phyloP scores from a whole-genome alignment of 192 early-diverging fungal species.

The Coemansia sp. region DNA sequence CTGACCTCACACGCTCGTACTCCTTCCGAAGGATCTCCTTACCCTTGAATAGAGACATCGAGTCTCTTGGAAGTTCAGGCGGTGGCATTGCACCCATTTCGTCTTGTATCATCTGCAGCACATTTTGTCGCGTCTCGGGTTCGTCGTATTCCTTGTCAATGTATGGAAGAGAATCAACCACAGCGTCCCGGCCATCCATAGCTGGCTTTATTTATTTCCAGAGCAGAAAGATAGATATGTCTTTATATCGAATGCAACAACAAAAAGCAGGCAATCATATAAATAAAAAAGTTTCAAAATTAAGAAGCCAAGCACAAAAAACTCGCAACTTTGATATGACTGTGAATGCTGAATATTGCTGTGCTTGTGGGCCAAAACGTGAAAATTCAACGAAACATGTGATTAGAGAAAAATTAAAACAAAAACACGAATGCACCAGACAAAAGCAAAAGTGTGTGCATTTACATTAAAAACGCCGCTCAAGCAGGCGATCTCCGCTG shows the following conservation, averaged over 20 bases:
- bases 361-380: background rate
- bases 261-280: background rate
- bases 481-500: constrained; percentile 27
- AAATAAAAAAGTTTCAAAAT: background rate
- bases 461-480: background rate
- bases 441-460: background rate
- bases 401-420: constrained; percentile 5
- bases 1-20: constrained; percentile 42
- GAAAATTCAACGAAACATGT: background rate
- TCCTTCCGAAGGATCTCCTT: constrained; percentile 41
- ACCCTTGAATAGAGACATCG: constrained; percentile 30
- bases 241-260: background rate
- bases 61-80: constrained; percentile 28
- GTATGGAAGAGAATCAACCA: constrained; percentile 40
- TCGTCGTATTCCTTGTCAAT: constrained; percentile 54
- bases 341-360: too few species aligned
- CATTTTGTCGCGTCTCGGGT: constrained; percentile 19
- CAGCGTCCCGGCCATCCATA: background rate
- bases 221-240: background rate
- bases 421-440: background rate
- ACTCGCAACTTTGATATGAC: too few species aligned
- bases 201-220: background rate
- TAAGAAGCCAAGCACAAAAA: background rate
- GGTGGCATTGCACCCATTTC: constrained; percentile 43
- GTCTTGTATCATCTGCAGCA: constrained; percentile 31